Conservation (phyloP, 2,329 filamentous ascomycete species). For the Pestalotiopsis sp. region DNA sequence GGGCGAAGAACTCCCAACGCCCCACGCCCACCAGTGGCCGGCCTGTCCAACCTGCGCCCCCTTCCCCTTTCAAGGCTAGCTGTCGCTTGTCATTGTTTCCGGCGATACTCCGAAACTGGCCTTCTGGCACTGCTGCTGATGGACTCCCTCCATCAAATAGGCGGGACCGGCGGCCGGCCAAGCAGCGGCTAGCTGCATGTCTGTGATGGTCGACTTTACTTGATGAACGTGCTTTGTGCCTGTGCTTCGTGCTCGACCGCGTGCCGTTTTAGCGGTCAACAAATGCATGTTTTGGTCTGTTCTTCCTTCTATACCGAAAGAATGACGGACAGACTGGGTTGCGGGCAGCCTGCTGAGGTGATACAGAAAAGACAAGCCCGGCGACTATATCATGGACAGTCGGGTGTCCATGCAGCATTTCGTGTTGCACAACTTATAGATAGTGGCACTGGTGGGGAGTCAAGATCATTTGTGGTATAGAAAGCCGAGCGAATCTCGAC, state of each 20-base stretch:
- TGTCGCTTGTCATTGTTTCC: not conserved
- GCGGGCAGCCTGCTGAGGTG: not conserved
- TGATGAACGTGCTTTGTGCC: not conserved
- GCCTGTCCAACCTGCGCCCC: not conserved
- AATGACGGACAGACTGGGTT: not conserved
- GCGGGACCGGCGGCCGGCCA: not conserved
- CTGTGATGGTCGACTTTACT: not conserved
- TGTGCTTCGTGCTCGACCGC: not conserved
- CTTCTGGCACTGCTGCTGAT: not conserved
- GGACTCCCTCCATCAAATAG: not conserved
- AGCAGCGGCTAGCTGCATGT: not conserved
- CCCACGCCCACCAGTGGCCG: not conserved
- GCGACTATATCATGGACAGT: not conserved
- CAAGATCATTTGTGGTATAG: not conserved
- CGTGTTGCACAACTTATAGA: not conserved
- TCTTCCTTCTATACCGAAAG: not conserved
- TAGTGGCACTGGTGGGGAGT: not conserved
- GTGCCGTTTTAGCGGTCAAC: not conserved
- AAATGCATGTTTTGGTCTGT: not conserved
- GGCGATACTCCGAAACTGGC: conserved; percentile 1
- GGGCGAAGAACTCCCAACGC: not conserved
- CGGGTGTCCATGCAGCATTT: not conserved
- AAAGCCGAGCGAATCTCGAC: not conserved
- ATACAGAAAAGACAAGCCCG: not conserved
- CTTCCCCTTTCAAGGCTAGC: not conserved